Evolutionary conservation across 192 early-diverging fungal species (phyloP), one percentile per base, ranked within the genome.

Genomic region (Spinellus fusiger): DNA sequence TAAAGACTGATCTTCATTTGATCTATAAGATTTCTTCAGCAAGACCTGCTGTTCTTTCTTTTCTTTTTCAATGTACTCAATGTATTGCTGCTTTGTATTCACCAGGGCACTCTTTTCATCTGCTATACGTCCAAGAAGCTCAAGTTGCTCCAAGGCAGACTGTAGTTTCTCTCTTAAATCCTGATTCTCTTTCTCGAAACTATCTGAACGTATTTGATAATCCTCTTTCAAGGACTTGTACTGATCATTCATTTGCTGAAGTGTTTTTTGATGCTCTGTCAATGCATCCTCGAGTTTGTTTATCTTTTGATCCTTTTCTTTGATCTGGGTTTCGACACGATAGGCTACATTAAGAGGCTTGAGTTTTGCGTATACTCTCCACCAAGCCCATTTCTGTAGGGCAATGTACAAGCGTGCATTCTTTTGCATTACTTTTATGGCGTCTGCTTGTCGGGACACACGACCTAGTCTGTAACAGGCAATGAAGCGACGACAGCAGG

Each of bases 391-490:
- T 77, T 94, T 88, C 26, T 88, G 84, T 13, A 97, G 81, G 46
- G 86, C 75, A 49, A 95, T 86, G 64, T 94, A 95, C n/a, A 94
- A 80, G 29, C 96, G 85, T 6, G 93, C 90, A 59, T 97, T 98
- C 62, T 84, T 84, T 73, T 99, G 96, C 57, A 99, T 96, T 15
- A 96, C 80, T 57, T 87, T 84, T 66, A 96, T 95, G 0, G 93
- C 90, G 32, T 89, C 82, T 73, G 85, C 83, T 76, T 93, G 88
- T 56, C 74, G 56, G n/a, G 69, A 50, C 27, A 72, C 48, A 32
- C 66, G 68, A 6, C 29, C 27, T 15, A 70, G 32, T 55, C 89
- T 84, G 22, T 84, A 79, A 37, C 93, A 80, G 22, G 91, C 86
- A 54, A 96, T 71, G 37, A 80, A 89, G 0, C 93, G 90, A n/a